A percentile compares a stretch with the other conserved stretches of the same genome.
These are phyloP conservation scores for Sarcodon sp. DNA, from an alignment of 768 basidiomycete genomes.

Conservation along the genomic window DNA sequence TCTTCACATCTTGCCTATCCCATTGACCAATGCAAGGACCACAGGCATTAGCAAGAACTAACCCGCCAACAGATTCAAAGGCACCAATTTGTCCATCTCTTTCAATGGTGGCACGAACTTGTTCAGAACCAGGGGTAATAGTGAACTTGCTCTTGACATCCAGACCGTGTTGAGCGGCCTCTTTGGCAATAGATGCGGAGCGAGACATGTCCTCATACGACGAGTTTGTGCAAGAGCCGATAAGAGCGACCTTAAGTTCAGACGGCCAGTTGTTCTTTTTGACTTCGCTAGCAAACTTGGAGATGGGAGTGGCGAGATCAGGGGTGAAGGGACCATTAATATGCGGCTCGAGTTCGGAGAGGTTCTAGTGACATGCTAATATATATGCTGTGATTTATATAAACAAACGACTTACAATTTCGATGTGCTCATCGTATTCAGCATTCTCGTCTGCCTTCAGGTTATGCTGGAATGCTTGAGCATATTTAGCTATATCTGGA, in stretches of 20 bases:
- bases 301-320: constrained; percentile 96
- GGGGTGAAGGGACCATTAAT: constrained; percentile 99
- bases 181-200: constrained; percentile 84
- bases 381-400: not conserved
- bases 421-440: constrained; percentile 90
- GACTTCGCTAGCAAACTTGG: constrained; percentile 84
- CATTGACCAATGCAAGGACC: constrained; percentile 99
- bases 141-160: constrained; percentile 90
- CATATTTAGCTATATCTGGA: constrained; percentile 76
- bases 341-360: constrained; percentile 96
- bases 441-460: constrained; percentile 75
- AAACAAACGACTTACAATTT: constrained; percentile 52
- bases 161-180: constrained; percentile 83
- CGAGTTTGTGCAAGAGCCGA: constrained; percentile 99
- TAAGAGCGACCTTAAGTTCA: constrained; percentile 94
- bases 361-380: constrained; percentile 44
- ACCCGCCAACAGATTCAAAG: constrained; percentile 81
- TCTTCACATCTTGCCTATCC: constrained; percentile 95
- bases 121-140: constrained; percentile 96
- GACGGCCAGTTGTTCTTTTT: constrained; percentile 96
- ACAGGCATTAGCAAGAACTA: constrained; percentile 96
- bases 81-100: constrained; percentile 88
- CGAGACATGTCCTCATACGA: constrained; percentile 99
- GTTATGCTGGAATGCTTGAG: constrained; percentile 83
- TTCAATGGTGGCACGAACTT: constrained; percentile 94